Base-by-base conservation (phyloP, 495 filamentous ascomycete species). In the Amorphotheca resinae region DNA sequence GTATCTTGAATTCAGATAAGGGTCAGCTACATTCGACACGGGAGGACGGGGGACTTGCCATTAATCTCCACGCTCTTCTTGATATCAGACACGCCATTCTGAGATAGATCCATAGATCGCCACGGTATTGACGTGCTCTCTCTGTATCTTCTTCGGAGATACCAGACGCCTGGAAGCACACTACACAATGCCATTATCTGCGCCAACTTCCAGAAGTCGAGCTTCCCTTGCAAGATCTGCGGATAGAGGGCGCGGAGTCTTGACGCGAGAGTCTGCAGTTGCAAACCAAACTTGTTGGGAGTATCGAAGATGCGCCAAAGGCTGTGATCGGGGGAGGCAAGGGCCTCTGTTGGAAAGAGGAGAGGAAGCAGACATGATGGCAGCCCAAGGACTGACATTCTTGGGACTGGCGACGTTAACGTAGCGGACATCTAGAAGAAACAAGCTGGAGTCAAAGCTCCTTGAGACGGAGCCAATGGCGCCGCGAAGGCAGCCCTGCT, bases 121-220 rank as follows among this genome's bases (percentile, higher is more conserved):
- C 16, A 38, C 6, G 42, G 43, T 25, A 33, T 34, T n/a, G 39
- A 40, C 22, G 41, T 48, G 26, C 32, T 28, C 8, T 48, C 41
- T n/a, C 17, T 44, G 17, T 34, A 18, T 37, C 25, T 30, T 16
- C 41, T 41, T 14, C 33, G 22, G 12, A 54, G 17, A 18, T 33
- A 54, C 40, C 44, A 54, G 30, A 46, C 30, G 4, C 44, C 42
- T 33, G 51, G 51, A 33, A 53, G 9, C 15, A 51, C 9, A 33
- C 44, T 34, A 34, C 52, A 54, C 17, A 50, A n/a, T 1, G 52
- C 41, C 4, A 38, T 11, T 5, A 53, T 30, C 11, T 44, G 37
- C 9, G 37, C 16, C 38, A 44, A 37, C 18, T 47, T 43, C 41
- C 41, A 43, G 18, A 44, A 4, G 16, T 39, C 34, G 11, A 48